Percentiles rank a stretch among this genome's conserved stretches.
These are phyloP conservation scores for Schizochytrium sp. DNA, from an alignment of 108 stramenopile genomes.

Conservation along the genomic window DNA sequence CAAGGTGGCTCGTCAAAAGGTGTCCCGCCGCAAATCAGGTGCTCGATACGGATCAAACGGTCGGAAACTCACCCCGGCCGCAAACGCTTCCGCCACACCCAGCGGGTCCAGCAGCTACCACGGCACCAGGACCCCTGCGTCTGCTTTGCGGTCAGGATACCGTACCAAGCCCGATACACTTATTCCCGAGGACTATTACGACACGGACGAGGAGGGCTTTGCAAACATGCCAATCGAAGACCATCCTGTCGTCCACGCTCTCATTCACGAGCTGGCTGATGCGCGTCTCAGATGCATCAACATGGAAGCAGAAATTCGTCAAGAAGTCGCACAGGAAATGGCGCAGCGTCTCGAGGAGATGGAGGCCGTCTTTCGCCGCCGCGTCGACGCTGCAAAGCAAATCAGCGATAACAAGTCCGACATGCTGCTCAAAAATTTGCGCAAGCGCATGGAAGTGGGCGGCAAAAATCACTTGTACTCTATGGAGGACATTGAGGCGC, in stretches of 20 bases:
- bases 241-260: not conserved
- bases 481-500: not conserved
- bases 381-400: not conserved
- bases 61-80: not conserved
- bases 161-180: not conserved
- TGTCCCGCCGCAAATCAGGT: not conserved
- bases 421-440: not conserved
- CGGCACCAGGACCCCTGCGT: not conserved
- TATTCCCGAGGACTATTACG: not conserved
- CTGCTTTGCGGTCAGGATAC: not conserved
- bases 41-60: not conserved
- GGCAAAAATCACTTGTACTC: not conserved
- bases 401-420: constrained; percentile 11
- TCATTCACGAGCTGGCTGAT: constrained; percentile 1
- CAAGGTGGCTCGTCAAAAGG: not conserved
- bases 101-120: not conserved
- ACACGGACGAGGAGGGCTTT: not conserved
- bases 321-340: constrained; percentile 36
- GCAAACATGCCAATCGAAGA: not conserved
- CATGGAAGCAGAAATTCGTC: constrained; percentile 30
- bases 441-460: constrained; percentile 2
- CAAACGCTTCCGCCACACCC: not conserved
- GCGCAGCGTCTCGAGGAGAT: constrained; percentile 13
- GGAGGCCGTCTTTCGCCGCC: constrained; percentile 1
- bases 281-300: not conserved